Conservation (phyloP, 2,329 filamentous ascomycete species). For the Pseudogymnoascus sp. region DNA sequence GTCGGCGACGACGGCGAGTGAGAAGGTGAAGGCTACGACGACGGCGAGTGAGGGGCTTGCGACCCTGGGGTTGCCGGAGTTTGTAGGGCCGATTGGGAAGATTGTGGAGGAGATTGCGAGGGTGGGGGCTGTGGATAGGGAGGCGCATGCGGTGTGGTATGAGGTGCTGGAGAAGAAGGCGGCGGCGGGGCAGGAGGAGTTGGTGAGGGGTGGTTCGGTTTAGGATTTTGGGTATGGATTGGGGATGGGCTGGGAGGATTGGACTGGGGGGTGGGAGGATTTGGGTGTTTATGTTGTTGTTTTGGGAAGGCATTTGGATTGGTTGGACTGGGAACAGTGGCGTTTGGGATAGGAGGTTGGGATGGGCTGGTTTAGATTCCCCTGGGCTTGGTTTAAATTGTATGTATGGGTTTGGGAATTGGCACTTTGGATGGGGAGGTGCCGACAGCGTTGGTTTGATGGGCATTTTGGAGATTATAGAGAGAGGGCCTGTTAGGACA, state of each 20-base stretch:
- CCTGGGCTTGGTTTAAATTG: slow-evolving; percentile 1
- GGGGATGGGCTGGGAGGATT: background rate
- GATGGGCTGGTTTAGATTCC: background rate
- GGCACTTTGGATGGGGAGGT: slow-evolving; percentile 2
- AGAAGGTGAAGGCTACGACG: slow-evolving; percentile 62
- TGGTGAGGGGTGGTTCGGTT: slow-evolving; percentile 26
- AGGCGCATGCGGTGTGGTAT: slow-evolving; percentile 63
- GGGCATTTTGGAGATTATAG: background rate
- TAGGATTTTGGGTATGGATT: background rate
- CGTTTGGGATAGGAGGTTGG: background rate
- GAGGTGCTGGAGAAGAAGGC: slow-evolving; percentile 41
- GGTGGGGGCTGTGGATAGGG: slow-evolving; percentile 59
- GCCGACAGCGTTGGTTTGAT: background rate
- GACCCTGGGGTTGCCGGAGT: slow-evolving; percentile 62
- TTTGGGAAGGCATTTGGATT: background rate
- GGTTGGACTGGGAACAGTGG: background rate
- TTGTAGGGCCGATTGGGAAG: slow-evolving; percentile 58
- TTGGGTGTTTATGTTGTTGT: background rate
- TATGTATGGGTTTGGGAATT: background rate
- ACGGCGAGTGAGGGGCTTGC: slow-evolving; percentile 63
- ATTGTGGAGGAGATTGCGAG: slow-evolving; percentile 61
- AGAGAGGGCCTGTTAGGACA: background rate
- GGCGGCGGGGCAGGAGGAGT: slow-evolving; percentile 56
- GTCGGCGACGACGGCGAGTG: slow-evolving; percentile 56
- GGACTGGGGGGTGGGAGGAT: background rate